Base-by-base conservation (phyloP, 192 early-diverging fungal genomes). In the Coemansia sp. region DNA sequence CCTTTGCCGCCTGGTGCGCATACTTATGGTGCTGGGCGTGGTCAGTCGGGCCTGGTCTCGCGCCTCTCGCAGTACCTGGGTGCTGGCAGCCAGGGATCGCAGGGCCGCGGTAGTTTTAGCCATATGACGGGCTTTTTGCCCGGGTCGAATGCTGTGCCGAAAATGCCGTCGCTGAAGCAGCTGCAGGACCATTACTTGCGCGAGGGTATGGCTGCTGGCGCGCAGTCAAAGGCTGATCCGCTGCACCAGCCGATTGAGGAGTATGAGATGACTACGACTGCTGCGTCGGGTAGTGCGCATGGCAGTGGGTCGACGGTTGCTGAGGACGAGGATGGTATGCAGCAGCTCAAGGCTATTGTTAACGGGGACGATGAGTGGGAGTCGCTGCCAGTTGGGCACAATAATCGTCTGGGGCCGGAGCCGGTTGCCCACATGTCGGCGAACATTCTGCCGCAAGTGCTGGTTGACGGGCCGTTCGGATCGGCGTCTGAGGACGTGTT, bases 401-500 rank as follows among this genome's bases (percentile, higher is more conserved):
- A 44, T 17, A 39, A 65, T 61, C 68, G 64, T 25, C 69, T 51
- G 45, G 27, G 62, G 8, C 51, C 64, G 2, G 74, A 70, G 51
- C 39, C 53, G 17, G 44, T 64, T 2, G 74, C 72, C 7, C 79
- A 82, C 46, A 66, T 68, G 68, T 63, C 70, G 23, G 79, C 79
- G 4, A 82, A 59, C 32, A 70, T 82, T 58, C 25, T 94, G 62
- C 92, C 92, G 29, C 78, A 86, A 51, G 79, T 94, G 29, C 86
- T 90, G 76, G 74, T 94, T 34, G 92, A 94, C 67, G 92, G 92
- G 27, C 89, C 90, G 29, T 94, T 92, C 71, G 92, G 92, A 0
- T 85, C 88, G 34, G 89, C 92, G 11, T 88, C 89, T 11, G 92
- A 94, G 77, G 92, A 94, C 80, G 92, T 91, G 59, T 93, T 91